phyloP scores from a whole-genome alignment of 75 land plant species.

The Larix kaempferi region DNA sequence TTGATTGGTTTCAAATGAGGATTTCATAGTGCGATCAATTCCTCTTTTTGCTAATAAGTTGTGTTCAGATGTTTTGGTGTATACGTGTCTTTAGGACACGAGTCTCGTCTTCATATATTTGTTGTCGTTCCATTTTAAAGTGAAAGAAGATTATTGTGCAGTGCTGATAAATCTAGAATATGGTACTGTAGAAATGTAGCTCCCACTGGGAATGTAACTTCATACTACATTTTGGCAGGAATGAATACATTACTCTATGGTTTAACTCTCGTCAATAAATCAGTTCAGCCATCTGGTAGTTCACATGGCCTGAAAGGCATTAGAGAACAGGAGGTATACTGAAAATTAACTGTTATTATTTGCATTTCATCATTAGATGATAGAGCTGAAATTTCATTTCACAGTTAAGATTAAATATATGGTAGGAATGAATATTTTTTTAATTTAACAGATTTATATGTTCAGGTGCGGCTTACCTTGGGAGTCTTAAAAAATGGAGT shows the following conservation, averaged over 20 bases:
- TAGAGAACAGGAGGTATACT: conserved; percentile 93
- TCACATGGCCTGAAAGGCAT: conserved; percentile 74
- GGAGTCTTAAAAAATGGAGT: conserved; percentile 94
- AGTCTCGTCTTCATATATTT: neutral
- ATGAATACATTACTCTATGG: conserved; percentile 98
- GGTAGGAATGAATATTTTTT: neutral
- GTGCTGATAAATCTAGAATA: too few species aligned
- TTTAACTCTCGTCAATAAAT: conserved; percentile 74
- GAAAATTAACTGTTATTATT: neutral
- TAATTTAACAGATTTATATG: neutral
- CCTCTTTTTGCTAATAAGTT: neutral
- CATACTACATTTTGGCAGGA: conserved; percentile 43
- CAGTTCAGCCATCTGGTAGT: conserved; percentile 34
- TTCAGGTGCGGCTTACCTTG: conserved; percentile 84
- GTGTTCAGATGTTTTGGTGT: too few species aligned
- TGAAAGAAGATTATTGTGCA: too few species aligned
- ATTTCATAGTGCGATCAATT: neutral
- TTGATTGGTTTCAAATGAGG: neutral
- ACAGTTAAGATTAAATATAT: too few species aligned
- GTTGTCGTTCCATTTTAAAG: neutral
- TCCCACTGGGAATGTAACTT: neutral
- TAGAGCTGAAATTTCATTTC: neutral
- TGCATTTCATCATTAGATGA: neutral
- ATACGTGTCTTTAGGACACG: too few species aligned
- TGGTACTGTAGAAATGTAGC: too few species aligned